phyloP scores from a whole-genome alignment of 2,329 filamentous ascomycete genomes.

The Dactylellina parvicollis region DNA sequence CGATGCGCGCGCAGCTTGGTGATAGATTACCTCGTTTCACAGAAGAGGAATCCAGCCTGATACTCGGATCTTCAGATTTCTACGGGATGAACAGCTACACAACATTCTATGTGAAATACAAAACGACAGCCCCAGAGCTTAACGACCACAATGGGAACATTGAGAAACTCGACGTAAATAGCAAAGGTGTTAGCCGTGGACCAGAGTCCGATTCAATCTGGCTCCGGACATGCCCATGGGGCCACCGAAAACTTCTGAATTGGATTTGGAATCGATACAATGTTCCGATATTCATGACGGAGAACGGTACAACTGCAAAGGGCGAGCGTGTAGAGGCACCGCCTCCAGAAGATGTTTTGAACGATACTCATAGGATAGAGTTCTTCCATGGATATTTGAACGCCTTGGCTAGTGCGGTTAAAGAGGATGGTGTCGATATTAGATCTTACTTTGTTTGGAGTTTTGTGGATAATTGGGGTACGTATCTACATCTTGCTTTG shows the following conservation, averaged over 20 bases:
- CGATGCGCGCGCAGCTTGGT: conserved; percentile 62
- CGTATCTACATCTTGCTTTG: background rate
- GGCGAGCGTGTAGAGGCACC: conserved; percentile 61
- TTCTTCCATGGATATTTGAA: conserved; percentile 62
- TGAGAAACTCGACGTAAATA: conserved; percentile 61
- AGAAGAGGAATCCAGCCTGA: conserved; percentile 61
- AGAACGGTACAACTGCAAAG: conserved; percentile 63
- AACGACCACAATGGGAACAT: conserved; percentile 63
- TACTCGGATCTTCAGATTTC: conserved; percentile 61
- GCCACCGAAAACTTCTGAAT: conserved; percentile 61
- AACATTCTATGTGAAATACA: conserved; percentile 61
- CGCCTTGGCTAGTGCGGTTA: conserved; percentile 61
- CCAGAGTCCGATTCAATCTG: conserved; percentile 62
- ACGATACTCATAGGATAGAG: conserved; percentile 62
- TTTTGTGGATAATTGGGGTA: conserved; percentile 63
- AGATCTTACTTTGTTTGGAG: conserved; percentile 63
- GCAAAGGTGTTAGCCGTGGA: conserved; percentile 60
- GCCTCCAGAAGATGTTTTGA: conserved; percentile 59
- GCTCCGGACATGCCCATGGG: conserved; percentile 62
- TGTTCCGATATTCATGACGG: conserved; percentile 63
- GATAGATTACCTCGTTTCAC: conserved; percentile 62
- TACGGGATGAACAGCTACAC: conserved; percentile 65
- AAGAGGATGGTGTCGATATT: conserved; percentile 61
- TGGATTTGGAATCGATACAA: conserved; percentile 63
- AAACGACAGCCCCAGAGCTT: conserved; percentile 60